Evolutionary conservation across 2,329 filamentous ascomycete genomes (phyloP), one percentile per base, ranked within the genome.

Genomic region (Clathrospora elynae): DNA sequence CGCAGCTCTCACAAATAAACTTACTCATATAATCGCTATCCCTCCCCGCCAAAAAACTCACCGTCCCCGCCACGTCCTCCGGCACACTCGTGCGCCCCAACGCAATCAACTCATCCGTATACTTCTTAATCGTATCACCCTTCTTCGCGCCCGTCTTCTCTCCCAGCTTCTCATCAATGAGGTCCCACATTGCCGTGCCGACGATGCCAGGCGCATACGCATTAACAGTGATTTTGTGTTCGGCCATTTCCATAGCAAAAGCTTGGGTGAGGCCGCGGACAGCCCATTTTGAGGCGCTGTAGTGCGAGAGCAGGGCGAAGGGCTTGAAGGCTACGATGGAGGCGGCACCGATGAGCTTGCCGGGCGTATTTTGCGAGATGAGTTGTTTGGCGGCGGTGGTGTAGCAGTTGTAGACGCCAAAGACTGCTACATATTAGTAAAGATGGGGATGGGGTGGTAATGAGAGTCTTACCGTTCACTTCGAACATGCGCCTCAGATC

Each of bases 141-240:
- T 75, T 79, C 55, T 73, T 67, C 0, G 71, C 68, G 0, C 78
- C 82, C 1, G 67, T 72, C 42, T 74, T 73, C 60, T 78, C 74
- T 1, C 76, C 80, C 20, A 85, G 49, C 43, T 78, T 78, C 49
- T 80, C 78, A 47, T 87, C 85, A 39, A 87, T 86, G 2, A 81
- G 59, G 31, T 86, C 83, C 84, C 84, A 87, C 83, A 87, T 87
- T 0, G 74, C 72, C 0, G 83, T 86, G 0, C 78, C 82, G 0
- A 87, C 82, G 33, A 87, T 85, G 0, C 85, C 85, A 0, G 84
- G 84, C 0, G 82, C 83, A 55, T 86, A 87, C 0, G 79, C 78
- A 53, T 87, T 87, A 13, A 79, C 83, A 0, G 81, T 86, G 61
- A 88, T 87, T 44, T 80, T 74, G 59, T 87, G 77, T 32, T 70